Evolutionary conservation across 306 rosid genomes (phyloP), one percentile per base, ranked within the genome.

Genomic region (Carpinus fangiana): DNA sequence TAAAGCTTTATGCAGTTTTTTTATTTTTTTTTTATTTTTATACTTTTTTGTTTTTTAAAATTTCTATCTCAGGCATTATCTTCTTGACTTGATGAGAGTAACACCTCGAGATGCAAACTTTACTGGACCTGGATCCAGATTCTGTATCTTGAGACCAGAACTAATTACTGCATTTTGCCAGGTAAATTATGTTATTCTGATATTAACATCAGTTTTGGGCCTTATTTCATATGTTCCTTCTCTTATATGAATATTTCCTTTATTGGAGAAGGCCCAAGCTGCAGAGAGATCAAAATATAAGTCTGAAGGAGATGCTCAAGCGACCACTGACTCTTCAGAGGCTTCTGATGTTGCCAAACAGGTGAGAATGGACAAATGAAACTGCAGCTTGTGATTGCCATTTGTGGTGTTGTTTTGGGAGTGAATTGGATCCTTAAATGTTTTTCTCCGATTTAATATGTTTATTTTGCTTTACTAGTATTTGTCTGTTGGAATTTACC

Each of bases 21-120:
- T n/a, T n/a, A n/a, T n/a, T n/a, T n/a, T n/a, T n/a, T n/a, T n/a
- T n/a, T n/a, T n/a, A n/a, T n/a, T 34, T 41, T 3, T 75, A 80
- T 57, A 38, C 60, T 28, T 70, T 64, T 57, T 80, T 72, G 4
- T 41, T 54, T 66, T 83, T 64, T 56, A 23, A 52, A 61, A 56
- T 56, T 31, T 47, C 8, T 36, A 51, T 46, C 62, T 76, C 85
- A 96, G 99, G 83, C 99, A 96, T 86, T 96, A 96, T 84, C 99
- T 96, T 82, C 94, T 96, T 9, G 99, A 96, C 85, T 84, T 96
- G 87, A 93, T 96, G 97, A 90, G 99, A 83, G 97, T 93, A 62
- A 93, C 99, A 72, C 99, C 99, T 54, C 96, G 97, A 59, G 98
- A 96, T 91, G 97, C 97, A 66, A 96, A 93, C 83, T 90, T 87